Base-by-base conservation (phyloP, 164 flowering plant genomes). In the Malania oleifera region DNA sequence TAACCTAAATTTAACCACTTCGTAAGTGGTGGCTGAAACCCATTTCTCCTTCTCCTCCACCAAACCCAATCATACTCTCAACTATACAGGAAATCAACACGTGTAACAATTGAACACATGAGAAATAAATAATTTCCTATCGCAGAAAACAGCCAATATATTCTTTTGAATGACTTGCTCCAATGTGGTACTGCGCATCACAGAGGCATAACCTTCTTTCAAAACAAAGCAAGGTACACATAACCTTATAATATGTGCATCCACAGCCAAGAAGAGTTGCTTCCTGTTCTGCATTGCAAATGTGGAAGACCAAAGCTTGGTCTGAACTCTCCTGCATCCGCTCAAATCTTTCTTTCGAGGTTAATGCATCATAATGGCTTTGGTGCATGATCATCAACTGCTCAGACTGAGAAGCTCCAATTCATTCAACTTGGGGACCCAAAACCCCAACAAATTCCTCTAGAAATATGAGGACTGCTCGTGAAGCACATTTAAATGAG, bases 41-140 rank as follows among this genome's bases (percentile, higher is more conserved):
- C 6, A 31, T 31, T 31, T 31, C 35, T 31, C 35, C 9, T 9
- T 9, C 4, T 9, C 35, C 35, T 31, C 35, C 9, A 9, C 35
- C 9, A 9, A n/a, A 31, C 9, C 4, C 9, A 31, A 4, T 9
- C 35, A 31, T 31, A 22, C 14, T 14, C 29, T 24, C 24, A 26
- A 43, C 49, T 65, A 29, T 52, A 50, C 62, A 65, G 45, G 25
- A 9, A 4, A 4, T 31, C 35, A 4, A 31, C 4, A 19, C 24
- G 23, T 31, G 50, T 13, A 49, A 56, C 56, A 9, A n/a, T 27
- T 38, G 28, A 26, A 64, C 25, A 64, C 25, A 56, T 46, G 43
- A 46, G 52, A 55, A 47, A 31, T 7, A 1, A 24, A 0, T 22
- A 28, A 15, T 12, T n/a, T n/a, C n/a, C n/a, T n/a, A n/a, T n/a